A percentile compares a stretch with the other conserved stretches of the same genome.
phyloP scores from a whole-genome alignment of 345 rosid genomes.

The Boechera stricta region DNA sequence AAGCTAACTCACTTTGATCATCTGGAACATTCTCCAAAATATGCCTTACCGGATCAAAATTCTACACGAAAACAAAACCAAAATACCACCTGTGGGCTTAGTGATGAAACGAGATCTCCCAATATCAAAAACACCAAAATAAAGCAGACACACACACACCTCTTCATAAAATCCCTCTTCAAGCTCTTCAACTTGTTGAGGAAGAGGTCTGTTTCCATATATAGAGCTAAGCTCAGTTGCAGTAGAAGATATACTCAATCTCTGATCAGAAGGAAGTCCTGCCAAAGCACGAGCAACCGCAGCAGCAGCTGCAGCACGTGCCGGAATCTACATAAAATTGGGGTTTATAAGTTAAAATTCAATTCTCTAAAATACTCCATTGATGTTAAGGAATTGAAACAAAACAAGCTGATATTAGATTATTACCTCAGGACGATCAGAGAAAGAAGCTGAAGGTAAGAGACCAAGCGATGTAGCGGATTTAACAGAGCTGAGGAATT shows the following conservation, averaged over 20 bases:
- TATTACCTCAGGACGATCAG: constrained; percentile 91
- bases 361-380: background rate
- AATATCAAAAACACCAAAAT: background rate
- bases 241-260: constrained; percentile 73
- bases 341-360: background rate
- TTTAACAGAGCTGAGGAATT: constrained; percentile 86
- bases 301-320: constrained; percentile 97
- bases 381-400: background rate
- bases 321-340: constrained; percentile 70
- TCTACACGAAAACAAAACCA: constrained; percentile 54
- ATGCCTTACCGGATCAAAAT: constrained; percentile 87
- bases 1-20: constrained; percentile 67
- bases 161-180: constrained; percentile 89
- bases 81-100: background rate
- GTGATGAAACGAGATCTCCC: background rate
- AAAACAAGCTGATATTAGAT: background rate
- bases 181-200: constrained; percentile 62
- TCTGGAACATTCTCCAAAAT: constrained; percentile 76
- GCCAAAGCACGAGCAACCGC: constrained; percentile 96
- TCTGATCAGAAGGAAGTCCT: constrained; percentile 81
- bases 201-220: constrained; percentile 73
- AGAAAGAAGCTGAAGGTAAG: constrained; percentile 62
- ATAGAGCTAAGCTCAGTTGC: constrained; percentile 75
- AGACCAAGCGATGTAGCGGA: constrained; percentile 94
- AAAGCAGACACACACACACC: constrained; percentile 54